Evolutionary conservation across 208 protist species (phyloP), one percentile per base, ranked within the genome.

Genomic region (Leishmania braziliensis): DNA sequence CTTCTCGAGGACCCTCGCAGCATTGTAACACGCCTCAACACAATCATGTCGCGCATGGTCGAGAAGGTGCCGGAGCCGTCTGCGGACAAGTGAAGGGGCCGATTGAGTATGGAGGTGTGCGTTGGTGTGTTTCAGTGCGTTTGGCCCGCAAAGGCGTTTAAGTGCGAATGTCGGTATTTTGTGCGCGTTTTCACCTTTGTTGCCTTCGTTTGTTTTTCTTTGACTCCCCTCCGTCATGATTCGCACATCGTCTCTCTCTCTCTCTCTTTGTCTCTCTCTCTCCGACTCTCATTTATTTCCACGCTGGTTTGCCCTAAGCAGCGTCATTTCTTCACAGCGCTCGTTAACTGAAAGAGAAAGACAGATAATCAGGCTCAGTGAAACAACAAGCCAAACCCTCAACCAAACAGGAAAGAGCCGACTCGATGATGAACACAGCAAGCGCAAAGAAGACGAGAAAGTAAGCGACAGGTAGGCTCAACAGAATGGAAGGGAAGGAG

Each of bases 1-100:
- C 84, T 98, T 33, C 87, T 98, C 72, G 97, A 98, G 80, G 97
- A 98, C 85, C 95, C 97, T 29, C 93, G 97, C 79, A 91, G 86
- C 54, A 98, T 98, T 60, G 91, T 98, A n/a, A 83, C 86, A 18
- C 89, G 95, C 26, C 87, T 98, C 29, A 98, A 98, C 86, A 89
- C 89, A 18, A 95, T 98, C 83, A 97, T 98, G 93, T 93, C 91
- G 5, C 90, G 92, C 73, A 98, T 98, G 95, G 95, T 98, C 73
- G 92, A 97, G 53, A 92, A 91, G 53, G 93, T 98, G 20, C 84
- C 87, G 4, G 95, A 98, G 84, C 95, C 95, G 16, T 89, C 93
- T 0, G 92, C 92, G 8, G 95, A 97, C 75, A 92, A 97, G 91
- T 97, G 66, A 71, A 16, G 66, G 16, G 63, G 51, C 18, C 39